Evolutionary conservation across 2,329 filamentous ascomycete genomes (phyloP).

Genomic region (Tolypocladium tropicale): DNA sequence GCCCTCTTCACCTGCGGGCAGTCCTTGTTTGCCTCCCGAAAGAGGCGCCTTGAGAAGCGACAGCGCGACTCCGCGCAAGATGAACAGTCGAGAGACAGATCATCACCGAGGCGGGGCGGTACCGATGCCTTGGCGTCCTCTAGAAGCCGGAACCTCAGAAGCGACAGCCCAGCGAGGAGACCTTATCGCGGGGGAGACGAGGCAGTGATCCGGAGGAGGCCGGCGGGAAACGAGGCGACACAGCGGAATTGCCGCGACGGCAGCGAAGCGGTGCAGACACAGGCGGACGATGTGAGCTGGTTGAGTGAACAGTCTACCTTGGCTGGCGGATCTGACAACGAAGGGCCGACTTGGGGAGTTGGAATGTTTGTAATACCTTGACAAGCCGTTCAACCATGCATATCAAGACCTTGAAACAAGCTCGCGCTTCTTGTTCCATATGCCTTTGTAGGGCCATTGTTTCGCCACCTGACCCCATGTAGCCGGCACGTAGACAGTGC

Average conservation of each 20-base stretch:
- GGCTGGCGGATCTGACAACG: not conserved
- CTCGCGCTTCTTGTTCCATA: too few relatives aligned
- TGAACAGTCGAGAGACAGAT: not conserved
- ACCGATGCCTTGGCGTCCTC: not conserved
- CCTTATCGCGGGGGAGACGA: not conserved
- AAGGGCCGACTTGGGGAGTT: not conserved
- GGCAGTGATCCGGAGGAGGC: not conserved
- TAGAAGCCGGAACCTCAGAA: not conserved
- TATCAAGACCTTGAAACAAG: too few relatives aligned
- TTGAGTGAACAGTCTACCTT: conserved; percentile 1
- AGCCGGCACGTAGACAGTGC: too few relatives aligned
- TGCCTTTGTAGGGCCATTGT: too few relatives aligned
- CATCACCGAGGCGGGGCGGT: not conserved
- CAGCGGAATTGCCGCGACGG: not conserved
- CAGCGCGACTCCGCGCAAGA: not conserved
- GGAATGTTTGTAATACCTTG: not conserved
- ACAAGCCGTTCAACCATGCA: not conserved
- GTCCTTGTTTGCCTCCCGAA: not conserved
- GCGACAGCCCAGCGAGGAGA: not conserved
- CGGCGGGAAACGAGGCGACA: not conserved
- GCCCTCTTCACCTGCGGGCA: not conserved
- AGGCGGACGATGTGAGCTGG: not conserved
- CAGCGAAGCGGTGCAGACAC: not conserved
- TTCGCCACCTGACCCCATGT: too few relatives aligned
- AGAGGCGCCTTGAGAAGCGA: not conserved